Percentiles rank a stretch among this genome's conserved stretches.
phyloP scores from a whole-genome alignment of 495 filamentous ascomycete genomes.

The Cudoniella acicularis region DNA sequence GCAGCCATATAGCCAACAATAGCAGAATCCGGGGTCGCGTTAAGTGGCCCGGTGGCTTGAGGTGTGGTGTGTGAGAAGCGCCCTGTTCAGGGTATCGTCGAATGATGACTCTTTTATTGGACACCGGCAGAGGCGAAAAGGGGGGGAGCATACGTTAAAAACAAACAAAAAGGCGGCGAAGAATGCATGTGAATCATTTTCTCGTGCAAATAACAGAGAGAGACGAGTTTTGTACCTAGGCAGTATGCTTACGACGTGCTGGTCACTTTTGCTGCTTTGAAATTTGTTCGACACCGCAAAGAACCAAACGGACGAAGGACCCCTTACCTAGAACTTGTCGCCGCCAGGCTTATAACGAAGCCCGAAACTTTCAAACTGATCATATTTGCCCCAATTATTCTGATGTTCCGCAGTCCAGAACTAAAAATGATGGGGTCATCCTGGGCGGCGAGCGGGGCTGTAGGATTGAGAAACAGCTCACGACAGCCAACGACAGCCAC shows the following conservation, averaged over 20 bases:
- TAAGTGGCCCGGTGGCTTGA: neutral
- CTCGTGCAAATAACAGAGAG: neutral
- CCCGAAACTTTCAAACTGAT: neutral
- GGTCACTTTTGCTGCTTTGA: neutral
- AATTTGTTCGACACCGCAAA: no score
- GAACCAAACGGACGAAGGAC: no score
- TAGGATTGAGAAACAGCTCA: neutral
- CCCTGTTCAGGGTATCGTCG: no score
- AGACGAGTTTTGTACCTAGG: neutral
- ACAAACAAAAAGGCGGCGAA: neutral
- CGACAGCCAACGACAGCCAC: neutral
- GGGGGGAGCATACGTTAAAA: neutral
- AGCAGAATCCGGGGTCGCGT: conserved; percentile 1
- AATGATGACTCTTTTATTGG: no score
- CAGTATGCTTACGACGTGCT: neutral
- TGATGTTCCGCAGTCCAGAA: neutral
- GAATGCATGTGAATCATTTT: neutral
- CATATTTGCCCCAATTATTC: neutral
- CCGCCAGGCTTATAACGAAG: neutral
- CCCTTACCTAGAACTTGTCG: conserved; percentile 1
- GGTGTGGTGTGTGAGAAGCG: neutral
- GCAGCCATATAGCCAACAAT: neutral
- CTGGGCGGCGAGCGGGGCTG: neutral
- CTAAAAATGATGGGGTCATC: neutral
- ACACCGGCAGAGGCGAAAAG: neutral